These are phyloP conservation scores for Phytophthora citricola DNA, from an alignment of 352 stramenopile genomes.

Conservation along the genomic window DNA sequence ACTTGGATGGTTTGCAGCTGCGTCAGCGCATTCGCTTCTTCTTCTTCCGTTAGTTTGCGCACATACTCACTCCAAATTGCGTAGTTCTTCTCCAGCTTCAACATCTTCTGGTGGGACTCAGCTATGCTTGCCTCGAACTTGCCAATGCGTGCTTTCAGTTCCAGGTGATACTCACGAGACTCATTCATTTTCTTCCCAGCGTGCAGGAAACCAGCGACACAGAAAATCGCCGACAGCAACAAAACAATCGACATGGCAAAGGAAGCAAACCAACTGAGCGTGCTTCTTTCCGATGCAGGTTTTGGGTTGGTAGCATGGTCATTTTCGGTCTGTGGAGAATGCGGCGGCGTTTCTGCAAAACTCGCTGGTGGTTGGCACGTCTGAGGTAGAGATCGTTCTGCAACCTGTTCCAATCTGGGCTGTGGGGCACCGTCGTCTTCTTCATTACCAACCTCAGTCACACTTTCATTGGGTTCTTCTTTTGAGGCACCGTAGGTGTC, in stretches of 20 bases:
- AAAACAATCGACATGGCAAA: conserved; percentile 47
- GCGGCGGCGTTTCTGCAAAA: conserved; percentile 1
- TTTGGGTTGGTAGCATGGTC: conserved; percentile 1
- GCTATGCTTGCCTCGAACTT: conserved; percentile 70
- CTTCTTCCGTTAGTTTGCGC: conserved; percentile 68
- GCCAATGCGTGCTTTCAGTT: conserved; percentile 59
- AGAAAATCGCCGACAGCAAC: conserved; percentile 56
- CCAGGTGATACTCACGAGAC: conserved; percentile 69
- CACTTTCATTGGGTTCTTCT: background rate
- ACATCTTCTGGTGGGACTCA: conserved; percentile 70
- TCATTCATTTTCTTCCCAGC: conserved; percentile 59
- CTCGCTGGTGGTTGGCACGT: conserved; percentile 1
- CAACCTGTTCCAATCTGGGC: background rate
- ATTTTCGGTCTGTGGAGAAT: background rate
- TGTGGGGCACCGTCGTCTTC: conserved; percentile 1
- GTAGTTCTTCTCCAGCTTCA: conserved; percentile 76
- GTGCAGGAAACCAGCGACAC: conserved; percentile 55
- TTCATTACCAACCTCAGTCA: background rate
- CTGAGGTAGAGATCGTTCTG: background rate
- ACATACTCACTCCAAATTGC: conserved; percentile 79
- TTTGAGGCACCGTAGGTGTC: background rate
- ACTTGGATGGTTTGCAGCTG: conserved; percentile 71
- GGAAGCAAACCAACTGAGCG: conserved; percentile 26
- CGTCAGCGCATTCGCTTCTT: conserved; percentile 64
- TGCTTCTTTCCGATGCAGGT: conserved; percentile 1